phyloP scores from a whole-genome alignment of 805 yeast genomes.

The Zygosaccharomyces bisporus region DNA sequence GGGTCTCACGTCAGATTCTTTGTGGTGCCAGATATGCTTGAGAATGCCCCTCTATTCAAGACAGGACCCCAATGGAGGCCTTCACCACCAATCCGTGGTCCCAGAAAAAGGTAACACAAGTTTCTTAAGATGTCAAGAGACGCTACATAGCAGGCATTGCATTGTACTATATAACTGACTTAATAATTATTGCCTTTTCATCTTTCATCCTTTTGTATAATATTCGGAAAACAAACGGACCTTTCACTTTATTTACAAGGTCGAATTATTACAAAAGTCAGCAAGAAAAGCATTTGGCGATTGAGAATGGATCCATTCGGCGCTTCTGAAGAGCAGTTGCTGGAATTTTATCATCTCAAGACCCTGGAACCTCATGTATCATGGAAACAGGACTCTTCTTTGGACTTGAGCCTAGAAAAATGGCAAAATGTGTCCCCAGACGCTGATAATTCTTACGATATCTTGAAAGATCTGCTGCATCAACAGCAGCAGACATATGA shows the following conservation, averaged over 20 bases:
- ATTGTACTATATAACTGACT: conserved; percentile 3
- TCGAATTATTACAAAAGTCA: background rate
- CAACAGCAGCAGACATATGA: conserved; percentile 29
- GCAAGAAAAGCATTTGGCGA: background rate
- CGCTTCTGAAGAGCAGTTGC: conserved; percentile 28
- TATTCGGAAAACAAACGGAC: conserved; percentile 4
- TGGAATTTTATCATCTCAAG: conserved; percentile 43
- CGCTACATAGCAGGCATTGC: background rate
- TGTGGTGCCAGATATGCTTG: conserved; percentile 81
- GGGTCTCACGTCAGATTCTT: conserved; percentile 87
- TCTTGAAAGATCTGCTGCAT: conserved; percentile 30
- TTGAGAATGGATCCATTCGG: conserved; percentile 20
- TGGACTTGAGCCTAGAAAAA: conserved; percentile 23
- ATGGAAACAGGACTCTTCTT: conserved; percentile 37
- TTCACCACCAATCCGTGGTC: conserved; percentile 68
- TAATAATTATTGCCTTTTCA: background rate
- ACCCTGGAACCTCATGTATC: conserved; percentile 40
- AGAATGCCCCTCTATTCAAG: conserved; percentile 85
- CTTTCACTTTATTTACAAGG: background rate
- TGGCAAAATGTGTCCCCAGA: conserved; percentile 26
- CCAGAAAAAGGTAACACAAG: conserved; percentile 32
- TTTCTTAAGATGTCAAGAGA: background rate
- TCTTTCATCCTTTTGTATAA: background rate
- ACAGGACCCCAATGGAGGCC: conserved; percentile 53
- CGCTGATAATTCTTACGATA: conserved; percentile 34